A percentile compares a stretch with the other conserved stretches of the same genome.
Evolutionary conservation across 2,329 filamentous ascomycete genomes (phyloP).

Genomic region (Tolypocladium tropicale): DNA sequence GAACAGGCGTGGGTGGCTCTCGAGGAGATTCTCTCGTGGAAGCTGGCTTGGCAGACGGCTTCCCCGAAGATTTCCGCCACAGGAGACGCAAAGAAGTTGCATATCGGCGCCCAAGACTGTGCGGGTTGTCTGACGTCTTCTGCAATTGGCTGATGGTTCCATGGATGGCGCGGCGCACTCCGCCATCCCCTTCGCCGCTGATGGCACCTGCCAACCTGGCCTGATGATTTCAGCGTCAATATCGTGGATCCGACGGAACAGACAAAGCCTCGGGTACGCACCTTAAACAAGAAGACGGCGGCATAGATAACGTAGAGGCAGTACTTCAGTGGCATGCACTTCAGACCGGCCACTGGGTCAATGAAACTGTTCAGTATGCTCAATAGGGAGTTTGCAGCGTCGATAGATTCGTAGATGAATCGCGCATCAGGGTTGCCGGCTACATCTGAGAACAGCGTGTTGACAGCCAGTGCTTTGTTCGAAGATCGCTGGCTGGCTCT

Average conservation of each 20-base stretch:
- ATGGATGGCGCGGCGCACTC: constrained; percentile 45
- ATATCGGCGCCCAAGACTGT: constrained; percentile 52
- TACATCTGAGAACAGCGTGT: constrained; percentile 39
- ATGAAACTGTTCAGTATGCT: constrained; percentile 49
- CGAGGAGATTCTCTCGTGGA: constrained; percentile 2
- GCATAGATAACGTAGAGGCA: constrained; percentile 54
- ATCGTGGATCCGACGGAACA: too few relatives aligned
- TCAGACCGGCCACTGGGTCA: constrained; percentile 46
- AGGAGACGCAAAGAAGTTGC: constrained; percentile 49
- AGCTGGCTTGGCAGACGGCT: not conserved
- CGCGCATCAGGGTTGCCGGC: constrained; percentile 51
- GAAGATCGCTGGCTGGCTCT: constrained; percentile 21
- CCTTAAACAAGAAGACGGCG: constrained; percentile 56
- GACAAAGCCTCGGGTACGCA: constrained; percentile 10
- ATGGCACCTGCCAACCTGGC: constrained; percentile 50
- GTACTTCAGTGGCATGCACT: constrained; percentile 54
- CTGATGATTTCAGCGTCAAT: constrained; percentile 12
- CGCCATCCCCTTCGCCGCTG: constrained; percentile 40
- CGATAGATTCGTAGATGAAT: constrained; percentile 57
- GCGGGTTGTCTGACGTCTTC: constrained; percentile 44
- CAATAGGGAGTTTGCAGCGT: constrained; percentile 52
- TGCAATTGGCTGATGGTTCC: constrained; percentile 50
- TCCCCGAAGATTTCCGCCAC: constrained; percentile 36
- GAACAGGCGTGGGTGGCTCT: constrained; percentile 14
- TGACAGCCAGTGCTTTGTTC: constrained; percentile 21